Evolutionary conservation across 176 grass and related monocot species (phyloP).

Genomic region (Oryza coarctata): DNA sequence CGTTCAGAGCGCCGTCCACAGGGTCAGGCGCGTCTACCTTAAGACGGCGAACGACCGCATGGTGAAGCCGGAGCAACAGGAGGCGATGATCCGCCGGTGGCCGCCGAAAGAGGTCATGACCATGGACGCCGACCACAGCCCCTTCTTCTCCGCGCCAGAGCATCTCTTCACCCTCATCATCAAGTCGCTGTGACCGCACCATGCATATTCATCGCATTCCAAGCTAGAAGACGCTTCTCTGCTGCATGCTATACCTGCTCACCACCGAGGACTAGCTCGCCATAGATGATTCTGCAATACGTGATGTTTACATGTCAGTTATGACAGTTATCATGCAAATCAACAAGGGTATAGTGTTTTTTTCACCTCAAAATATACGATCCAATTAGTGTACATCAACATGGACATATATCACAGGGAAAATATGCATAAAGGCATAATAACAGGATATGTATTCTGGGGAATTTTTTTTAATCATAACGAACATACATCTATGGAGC

Average conservation of each 20-base stretch:
- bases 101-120: conserved; percentile 32
- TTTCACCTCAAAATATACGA: background rate
- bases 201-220: background rate
- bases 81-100: conserved; percentile 54
- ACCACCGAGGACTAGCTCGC: background rate
- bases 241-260: background rate
- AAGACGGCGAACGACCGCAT: conserved; percentile 42
- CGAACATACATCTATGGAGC: background rate
- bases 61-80: conserved; percentile 50
- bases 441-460: background rate
- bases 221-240: background rate
- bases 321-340: background rate
- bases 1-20: background rate
- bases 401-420: background rate
- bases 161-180: conserved; percentile 33
- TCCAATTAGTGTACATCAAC: background rate
- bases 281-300: background rate
- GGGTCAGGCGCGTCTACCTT: conserved; percentile 36
- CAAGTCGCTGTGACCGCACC: conserved; percentile 1
- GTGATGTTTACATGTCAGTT: background rate
- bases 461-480: background rate
- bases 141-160: conserved; percentile 49
- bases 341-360: background rate
- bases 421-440: background rate
- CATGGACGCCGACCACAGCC: conserved; percentile 52